Conservation (phyloP, 495 filamentous ascomycete genomes). For the Pyronema omphalodes region DNA sequence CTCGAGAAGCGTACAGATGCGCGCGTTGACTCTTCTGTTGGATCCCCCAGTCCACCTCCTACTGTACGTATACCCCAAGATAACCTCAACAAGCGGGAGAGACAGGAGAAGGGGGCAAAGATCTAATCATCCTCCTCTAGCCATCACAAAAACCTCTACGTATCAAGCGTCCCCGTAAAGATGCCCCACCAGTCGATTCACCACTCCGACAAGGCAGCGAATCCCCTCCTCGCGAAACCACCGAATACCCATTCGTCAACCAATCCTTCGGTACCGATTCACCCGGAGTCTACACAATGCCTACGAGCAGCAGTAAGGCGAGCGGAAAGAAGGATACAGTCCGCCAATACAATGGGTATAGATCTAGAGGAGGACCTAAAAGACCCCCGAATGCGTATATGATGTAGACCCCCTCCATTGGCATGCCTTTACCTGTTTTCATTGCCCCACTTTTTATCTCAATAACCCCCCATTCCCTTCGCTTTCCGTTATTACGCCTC, state of each 20-base stretch:
- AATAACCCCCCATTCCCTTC: neutral
- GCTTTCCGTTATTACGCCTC: neutral
- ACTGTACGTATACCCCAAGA: slow-evolving; percentile 37
- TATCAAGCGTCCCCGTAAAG: slow-evolving; percentile 56
- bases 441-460: too few species aligned
- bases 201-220: slow-evolving; percentile 19
- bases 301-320: neutral
- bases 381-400: slow-evolving; percentile 24
- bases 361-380: slow-evolving; percentile 22
- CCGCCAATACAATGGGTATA: neutral
- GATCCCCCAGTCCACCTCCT: slow-evolving; percentile 51
- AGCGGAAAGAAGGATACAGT: neutral
- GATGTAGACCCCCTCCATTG: slow-evolving; percentile 15
- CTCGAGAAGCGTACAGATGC: slow-evolving; percentile 69
- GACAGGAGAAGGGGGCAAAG: neutral
- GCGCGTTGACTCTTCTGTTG: slow-evolving; percentile 55
- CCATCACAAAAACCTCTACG: slow-evolving; percentile 82
- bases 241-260: slow-evolving; percentile 2
- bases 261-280: neutral
- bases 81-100: slow-evolving; percentile 4
- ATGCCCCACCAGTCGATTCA: slow-evolving; percentile 20
- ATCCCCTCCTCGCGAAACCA: slow-evolving; percentile 6
- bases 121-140: slow-evolving; percentile 27
- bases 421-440: neutral
- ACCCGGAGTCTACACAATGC: neutral